These are phyloP conservation scores for Potentilla sterilis DNA, from an alignment of 306 rosid species.

Conservation along the genomic window DNA sequence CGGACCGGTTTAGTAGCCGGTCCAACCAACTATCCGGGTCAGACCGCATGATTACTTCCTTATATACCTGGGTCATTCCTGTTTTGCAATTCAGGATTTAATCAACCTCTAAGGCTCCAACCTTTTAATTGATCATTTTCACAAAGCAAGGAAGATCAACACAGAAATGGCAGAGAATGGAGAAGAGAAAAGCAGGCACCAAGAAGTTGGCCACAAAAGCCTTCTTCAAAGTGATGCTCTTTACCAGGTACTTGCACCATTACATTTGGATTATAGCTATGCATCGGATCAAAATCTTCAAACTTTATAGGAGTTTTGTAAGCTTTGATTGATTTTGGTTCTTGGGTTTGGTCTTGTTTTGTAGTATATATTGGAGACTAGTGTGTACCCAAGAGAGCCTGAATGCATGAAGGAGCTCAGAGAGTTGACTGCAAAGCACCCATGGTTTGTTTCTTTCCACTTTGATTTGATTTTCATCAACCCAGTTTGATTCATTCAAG, in stretches of 20 bases:
- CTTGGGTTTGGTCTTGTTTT: conserved; percentile 18
- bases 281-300: not conserved
- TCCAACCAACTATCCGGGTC: conserved; percentile 45
- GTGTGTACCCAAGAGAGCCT: conserved; percentile 89
- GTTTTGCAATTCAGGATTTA: conserved; percentile 13
- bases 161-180: conserved; percentile 61
- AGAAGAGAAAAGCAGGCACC: conserved; percentile 72
- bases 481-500: not conserved
- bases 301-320: not conserved
- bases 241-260: conserved; percentile 53
- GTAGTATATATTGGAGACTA: conserved; percentile 80
- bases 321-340: conserved; percentile 2
- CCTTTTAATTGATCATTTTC: not conserved
- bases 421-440: conserved; percentile 88
- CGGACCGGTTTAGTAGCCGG: conserved; percentile 55
- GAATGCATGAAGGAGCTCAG: conserved; percentile 92
- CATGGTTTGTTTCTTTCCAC: conserved; percentile 40
- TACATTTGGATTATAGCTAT: not conserved
- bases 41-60: conserved; percentile 32
- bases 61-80: conserved; percentile 22
- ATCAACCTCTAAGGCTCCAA: not conserved
- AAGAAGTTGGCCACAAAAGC: conserved; percentile 98
- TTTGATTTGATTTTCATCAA: not conserved
- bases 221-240: conserved; percentile 94
- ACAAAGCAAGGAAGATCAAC: not conserved